These are phyloP conservation scores for Gentiana macrophylla DNA, from an alignment of 257 asterid species.

Conservation along the genomic window DNA sequence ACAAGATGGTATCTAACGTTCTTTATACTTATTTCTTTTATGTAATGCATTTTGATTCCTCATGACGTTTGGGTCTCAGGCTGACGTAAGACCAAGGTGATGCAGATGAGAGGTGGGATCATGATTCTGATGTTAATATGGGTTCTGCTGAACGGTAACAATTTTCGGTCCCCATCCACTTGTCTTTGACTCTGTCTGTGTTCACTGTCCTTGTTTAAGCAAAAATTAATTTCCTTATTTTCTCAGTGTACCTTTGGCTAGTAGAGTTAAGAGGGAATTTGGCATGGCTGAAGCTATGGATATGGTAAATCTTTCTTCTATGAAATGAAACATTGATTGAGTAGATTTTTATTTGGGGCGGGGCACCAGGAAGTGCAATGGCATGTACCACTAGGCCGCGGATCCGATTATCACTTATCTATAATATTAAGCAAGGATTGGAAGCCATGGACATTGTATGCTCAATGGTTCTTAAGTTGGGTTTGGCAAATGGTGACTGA, in stretches of 20 bases:
- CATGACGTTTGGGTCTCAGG: conserved; percentile 11
- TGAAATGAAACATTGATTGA: too few relatives aligned
- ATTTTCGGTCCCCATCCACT: background rate
- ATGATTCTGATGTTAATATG: conserved; percentile 24
- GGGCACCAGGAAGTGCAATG: too few relatives aligned
- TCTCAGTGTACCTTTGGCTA: conserved; percentile 16
- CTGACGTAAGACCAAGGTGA: conserved; percentile 34
- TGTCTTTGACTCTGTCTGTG: background rate
- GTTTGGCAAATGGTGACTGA: too few relatives aligned
- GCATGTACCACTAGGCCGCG: too few relatives aligned
- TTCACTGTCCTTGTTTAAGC: background rate
- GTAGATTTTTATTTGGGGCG: too few relatives aligned
- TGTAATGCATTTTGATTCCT: background rate
- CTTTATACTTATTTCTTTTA: too few relatives aligned
- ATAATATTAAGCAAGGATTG: too few relatives aligned
- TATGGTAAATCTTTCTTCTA: conserved; percentile 31
- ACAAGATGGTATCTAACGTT: too few relatives aligned
- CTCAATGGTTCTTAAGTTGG: too few relatives aligned
- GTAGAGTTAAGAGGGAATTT: conserved; percentile 49
- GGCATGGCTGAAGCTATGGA: conserved; percentile 57
- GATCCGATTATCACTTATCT: too few relatives aligned
- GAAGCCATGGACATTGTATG: too few relatives aligned
- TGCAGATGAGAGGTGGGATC: conserved; percentile 28
- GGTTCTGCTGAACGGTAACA: conserved; percentile 24
- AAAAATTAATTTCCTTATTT: background rate